A percentile compares a stretch with the other conserved stretches of the same genome.
phyloP scores from a whole-genome alignment of 768 basidiomycete species.

The Calocera viscosa region DNA sequence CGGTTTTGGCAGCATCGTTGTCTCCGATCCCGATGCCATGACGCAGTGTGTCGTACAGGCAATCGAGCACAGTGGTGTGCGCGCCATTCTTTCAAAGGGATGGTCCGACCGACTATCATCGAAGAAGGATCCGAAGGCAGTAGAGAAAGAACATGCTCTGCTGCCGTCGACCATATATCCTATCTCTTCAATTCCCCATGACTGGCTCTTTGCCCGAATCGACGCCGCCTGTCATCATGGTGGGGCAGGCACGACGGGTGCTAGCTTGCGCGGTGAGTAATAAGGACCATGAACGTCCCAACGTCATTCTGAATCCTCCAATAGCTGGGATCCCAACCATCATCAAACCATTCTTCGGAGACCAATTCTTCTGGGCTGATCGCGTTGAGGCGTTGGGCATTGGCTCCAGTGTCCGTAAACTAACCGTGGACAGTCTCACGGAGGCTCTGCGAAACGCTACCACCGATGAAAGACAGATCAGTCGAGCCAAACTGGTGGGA shows the following conservation, averaged over 20 bases:
- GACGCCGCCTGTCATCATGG: constrained; percentile 98
- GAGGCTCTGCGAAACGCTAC: constrained; percentile 74
- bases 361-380: constrained; percentile 96
- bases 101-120: constrained; percentile 85
- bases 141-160: constrained; percentile 41
- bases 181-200: constrained; percentile 79
- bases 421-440: constrained; percentile 64
- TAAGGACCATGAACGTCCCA: constrained; percentile 5
- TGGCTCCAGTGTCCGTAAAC: constrained; percentile 74
- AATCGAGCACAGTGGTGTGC: constrained; percentile 71
- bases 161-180: constrained; percentile 69
- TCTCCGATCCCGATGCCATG: constrained; percentile 87
- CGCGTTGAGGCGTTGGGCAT: constrained; percentile 93
- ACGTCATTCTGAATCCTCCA: background rate
- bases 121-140: constrained; percentile 35
- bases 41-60: constrained; percentile 85
- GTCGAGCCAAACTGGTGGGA: constrained; percentile 69
- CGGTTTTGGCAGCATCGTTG: constrained; percentile 94
- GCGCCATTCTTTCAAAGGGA: constrained; percentile 90
- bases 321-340: constrained; percentile 87
- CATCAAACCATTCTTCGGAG: constrained; percentile 95
- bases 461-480: constrained; percentile 77
- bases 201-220: constrained; percentile 89
- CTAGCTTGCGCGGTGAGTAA: constrained; percentile 69
- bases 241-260: constrained; percentile 92